Evolutionary conservation across 306 rosid species (phyloP).

Genomic region (Adenanthera pavonina): DNA sequence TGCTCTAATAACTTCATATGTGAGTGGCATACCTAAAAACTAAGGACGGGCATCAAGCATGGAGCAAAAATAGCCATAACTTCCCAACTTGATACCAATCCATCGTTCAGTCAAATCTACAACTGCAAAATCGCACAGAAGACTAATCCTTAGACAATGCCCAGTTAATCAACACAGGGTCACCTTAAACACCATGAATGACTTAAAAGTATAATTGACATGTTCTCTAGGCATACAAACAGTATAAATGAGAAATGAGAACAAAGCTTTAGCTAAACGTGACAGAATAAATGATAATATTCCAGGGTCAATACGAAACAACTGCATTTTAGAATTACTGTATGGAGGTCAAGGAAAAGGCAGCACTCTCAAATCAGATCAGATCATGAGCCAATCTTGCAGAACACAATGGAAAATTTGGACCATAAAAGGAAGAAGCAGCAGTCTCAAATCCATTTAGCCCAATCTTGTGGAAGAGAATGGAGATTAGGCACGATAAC

Average conservation of each 20-base stretch:
- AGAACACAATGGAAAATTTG: conserved; percentile 38
- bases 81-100: conserved; percentile 3
- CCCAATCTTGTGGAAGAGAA: conserved; percentile 41
- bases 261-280: neutral
- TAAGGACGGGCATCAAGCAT: neutral
- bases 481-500: conserved; percentile 36
- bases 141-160: no score
- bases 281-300: neutral
- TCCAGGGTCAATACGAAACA: conserved; percentile 11
- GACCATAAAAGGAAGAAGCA: conserved; percentile 29
- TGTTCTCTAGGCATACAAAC: neutral
- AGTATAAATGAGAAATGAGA: neutral
- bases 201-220: neutral
- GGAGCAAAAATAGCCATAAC: neutral
- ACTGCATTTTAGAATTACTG: conserved; percentile 31
- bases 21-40: neutral
- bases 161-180: neutral
- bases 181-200: neutral
- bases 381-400: conserved; percentile 34
- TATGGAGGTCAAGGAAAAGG: conserved; percentile 15
- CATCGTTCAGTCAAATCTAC: neutral
- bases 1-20: neutral
- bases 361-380: neutral
- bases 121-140: neutral
- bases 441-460: conserved; percentile 6